These are phyloP conservation scores for Euphorbia lathyris DNA, from an alignment of 345 rosid species.

Conservation along the genomic window DNA sequence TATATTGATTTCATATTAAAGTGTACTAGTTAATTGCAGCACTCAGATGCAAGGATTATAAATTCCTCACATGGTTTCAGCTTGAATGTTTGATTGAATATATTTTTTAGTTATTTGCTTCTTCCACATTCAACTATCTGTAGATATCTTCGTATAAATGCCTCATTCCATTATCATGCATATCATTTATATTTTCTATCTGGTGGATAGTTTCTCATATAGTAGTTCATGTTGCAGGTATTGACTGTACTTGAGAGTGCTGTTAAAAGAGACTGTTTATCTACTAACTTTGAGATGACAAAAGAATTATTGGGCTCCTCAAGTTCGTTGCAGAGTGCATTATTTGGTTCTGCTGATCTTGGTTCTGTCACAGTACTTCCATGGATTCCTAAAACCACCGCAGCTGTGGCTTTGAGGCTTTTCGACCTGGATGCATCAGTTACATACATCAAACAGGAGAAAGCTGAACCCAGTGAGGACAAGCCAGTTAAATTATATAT, in stretches of 20 bases:
- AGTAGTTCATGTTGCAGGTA: constrained; percentile 40
- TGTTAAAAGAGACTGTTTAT: constrained; percentile 58
- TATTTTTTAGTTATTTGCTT: not conserved
- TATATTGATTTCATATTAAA: not conserved
- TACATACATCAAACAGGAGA: constrained; percentile 51
- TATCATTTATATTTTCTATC: not conserved
- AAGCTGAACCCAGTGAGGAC: constrained; percentile 48
- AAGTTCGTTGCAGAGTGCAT: constrained; percentile 13
- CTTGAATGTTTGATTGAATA: not conserved
- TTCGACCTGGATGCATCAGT: constrained; percentile 72
- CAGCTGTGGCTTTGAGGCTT: constrained; percentile 87
- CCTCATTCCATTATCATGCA: no score
- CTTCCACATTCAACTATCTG: not conserved
- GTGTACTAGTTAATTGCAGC: not conserved
- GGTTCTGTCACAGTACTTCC: constrained; percentile 64
- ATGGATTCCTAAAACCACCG: constrained; percentile 90
- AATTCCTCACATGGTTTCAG: not conserved
- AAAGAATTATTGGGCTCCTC: constrained; percentile 57
- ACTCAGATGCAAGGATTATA: not conserved
- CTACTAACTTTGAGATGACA: constrained; percentile 59
- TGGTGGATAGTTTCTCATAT: constrained; percentile 15
- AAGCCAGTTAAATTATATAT: constrained; percentile 38
- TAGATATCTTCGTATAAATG: not conserved
- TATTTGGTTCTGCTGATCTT: constrained; percentile 27
- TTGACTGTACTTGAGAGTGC: constrained; percentile 71